phyloP scores from a whole-genome alignment of 169 alveolate genomes.

The Theileria equi region DNA sequence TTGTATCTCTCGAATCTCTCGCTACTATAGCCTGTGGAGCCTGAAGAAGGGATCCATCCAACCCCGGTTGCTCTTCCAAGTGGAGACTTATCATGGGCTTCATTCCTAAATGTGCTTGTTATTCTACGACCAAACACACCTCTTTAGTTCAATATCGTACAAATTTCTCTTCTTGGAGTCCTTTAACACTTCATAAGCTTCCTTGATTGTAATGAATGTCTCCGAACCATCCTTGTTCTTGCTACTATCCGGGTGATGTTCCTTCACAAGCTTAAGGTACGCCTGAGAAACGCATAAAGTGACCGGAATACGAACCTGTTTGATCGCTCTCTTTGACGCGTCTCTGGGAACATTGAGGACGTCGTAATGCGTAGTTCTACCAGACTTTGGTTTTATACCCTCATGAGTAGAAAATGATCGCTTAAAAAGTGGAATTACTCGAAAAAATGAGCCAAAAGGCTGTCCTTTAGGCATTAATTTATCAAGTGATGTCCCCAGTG shows the following conservation, averaged over 20 bases:
- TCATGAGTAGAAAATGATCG: constrained; percentile 1
- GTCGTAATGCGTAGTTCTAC: constrained; percentile 53
- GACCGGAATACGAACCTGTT: constrained; percentile 24
- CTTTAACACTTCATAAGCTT: constrained; percentile 44
- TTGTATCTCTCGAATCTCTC: constrained; percentile 14
- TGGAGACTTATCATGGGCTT: background rate
- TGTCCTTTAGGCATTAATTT: too few relatives aligned
- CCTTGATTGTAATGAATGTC: constrained; percentile 56
- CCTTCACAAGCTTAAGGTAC: constrained; percentile 39
- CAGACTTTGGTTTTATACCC: constrained; percentile 31
- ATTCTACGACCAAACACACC: background rate
- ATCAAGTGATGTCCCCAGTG: too few relatives aligned
- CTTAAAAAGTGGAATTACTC: constrained; percentile 12
- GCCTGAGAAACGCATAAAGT: constrained; percentile 52
- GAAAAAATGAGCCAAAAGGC: too few relatives aligned
- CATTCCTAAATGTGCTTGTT: background rate
- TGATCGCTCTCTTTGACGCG: constrained; percentile 22
- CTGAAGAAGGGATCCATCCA: background rate
- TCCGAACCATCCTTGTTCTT: constrained; percentile 13
- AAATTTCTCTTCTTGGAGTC: constrained; percentile 24
- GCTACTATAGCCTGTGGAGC: background rate
- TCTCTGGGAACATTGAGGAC: constrained; percentile 23
- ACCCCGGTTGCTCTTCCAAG: background rate
- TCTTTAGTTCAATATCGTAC: constrained; percentile 28
- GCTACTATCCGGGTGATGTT: constrained; percentile 56